Conservation (phyloP, 2,329 filamentous ascomycete species). For the Endoconidiophora polonica region DNA sequence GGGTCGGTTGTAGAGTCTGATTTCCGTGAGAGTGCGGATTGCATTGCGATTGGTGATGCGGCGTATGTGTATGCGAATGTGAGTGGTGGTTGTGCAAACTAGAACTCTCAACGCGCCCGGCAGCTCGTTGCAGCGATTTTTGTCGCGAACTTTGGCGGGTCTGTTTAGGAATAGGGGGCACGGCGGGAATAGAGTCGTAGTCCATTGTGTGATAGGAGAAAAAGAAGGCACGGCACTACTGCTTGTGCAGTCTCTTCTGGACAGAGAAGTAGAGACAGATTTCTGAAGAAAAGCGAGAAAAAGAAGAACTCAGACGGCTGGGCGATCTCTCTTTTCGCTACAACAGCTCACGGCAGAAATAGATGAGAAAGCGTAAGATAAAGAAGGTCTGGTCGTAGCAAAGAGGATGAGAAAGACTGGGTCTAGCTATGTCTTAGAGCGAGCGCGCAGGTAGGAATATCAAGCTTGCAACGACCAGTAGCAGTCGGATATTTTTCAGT, state of each 20-base stretch:
- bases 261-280: neutral
- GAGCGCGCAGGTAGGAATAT: too few species aligned
- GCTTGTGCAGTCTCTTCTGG: neutral
- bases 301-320: neutral
- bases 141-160: conserved; percentile 14
- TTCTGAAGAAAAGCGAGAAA: neutral
- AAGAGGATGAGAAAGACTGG: too few species aligned
- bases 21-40: neutral
- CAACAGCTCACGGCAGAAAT: too few species aligned
- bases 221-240: neutral
- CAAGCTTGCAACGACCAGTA: neutral
- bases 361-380: neutral
- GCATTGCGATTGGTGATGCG: neutral
- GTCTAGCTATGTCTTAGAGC: too few species aligned
- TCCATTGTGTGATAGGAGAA: conserved; percentile 11
- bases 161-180: conserved; percentile 14
- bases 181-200: conserved; percentile 6
- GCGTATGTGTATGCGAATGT: neutral
- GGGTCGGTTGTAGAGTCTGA: neutral
- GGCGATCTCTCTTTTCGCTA: too few species aligned
- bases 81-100: neutral
- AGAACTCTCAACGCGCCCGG: conserved; percentile 6
- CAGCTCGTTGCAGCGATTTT: conserved; percentile 12
- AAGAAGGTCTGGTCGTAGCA: too few species aligned
- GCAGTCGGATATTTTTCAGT: neutral